These are phyloP conservation scores for Dillenia turbinata DNA, from an alignment of 164 flowering plant genomes.

Conservation along the genomic window DNA sequence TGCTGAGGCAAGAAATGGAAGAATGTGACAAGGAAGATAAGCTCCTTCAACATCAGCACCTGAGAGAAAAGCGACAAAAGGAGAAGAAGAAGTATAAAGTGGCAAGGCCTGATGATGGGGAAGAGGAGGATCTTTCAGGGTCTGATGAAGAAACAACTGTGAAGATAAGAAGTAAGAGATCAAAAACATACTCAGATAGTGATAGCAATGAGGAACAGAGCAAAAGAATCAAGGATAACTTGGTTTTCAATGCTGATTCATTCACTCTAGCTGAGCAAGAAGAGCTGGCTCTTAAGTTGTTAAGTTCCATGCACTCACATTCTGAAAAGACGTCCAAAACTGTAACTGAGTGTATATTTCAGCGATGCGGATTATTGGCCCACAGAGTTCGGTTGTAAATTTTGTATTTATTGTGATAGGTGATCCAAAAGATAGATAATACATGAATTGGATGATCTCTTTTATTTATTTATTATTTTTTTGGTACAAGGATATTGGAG, in stretches of 20 bases:
- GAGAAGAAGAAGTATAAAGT: conserved; percentile 59
- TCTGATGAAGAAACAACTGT: conserved; percentile 37
- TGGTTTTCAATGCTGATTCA: conserved; percentile 19
- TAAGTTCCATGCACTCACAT: conserved; percentile 59
- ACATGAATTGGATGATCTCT: too few relatives aligned
- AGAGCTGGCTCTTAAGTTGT: conserved; percentile 73
- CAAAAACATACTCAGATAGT: conserved; percentile 52
- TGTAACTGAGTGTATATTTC: too few relatives aligned
- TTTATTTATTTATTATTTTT: too few relatives aligned
- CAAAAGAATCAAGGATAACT: conserved; percentile 10
- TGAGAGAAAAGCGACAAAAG: conserved; percentile 49
- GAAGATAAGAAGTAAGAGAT: conserved; percentile 29
- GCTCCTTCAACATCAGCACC: conserved; percentile 44
- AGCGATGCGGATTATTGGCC: too few relatives aligned
- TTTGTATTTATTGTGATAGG: too few relatives aligned
- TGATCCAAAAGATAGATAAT: too few relatives aligned
- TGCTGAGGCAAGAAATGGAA: too few relatives aligned
- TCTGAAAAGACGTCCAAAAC: too few relatives aligned
- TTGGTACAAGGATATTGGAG: too few relatives aligned
- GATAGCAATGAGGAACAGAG: conserved; percentile 39
- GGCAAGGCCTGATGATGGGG: conserved; percentile 27
- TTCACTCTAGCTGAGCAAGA: conserved; percentile 82
- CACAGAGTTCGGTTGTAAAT: too few relatives aligned
- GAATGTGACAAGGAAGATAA: too few relatives aligned
- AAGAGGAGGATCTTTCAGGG: conserved; percentile 30